These are phyloP conservation scores for Solanum hybrid DNA, from an alignment of 305 asterid genomes.

Conservation along the genomic window DNA sequence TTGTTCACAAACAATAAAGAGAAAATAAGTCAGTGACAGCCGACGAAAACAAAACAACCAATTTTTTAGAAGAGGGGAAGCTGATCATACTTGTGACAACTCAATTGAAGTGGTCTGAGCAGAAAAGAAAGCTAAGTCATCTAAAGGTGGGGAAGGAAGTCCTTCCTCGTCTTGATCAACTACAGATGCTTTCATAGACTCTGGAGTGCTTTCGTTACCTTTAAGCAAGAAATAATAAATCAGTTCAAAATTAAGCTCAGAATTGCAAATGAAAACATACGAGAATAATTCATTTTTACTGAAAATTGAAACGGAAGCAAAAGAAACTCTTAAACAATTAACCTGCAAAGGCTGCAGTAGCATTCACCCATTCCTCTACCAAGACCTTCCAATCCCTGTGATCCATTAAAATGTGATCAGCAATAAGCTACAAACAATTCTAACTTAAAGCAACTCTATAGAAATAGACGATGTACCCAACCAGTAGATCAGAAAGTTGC, in stretches of 20 bases:
- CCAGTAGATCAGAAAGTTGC: not conserved
- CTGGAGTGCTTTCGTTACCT: conserved; percentile 49
- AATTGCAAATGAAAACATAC: not conserved
- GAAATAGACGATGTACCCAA: not conserved
- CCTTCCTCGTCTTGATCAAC: conserved; percentile 73
- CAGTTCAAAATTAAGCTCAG: not conserved
- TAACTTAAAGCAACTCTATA: not conserved
- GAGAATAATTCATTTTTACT: not conserved
- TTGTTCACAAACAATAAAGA: conserved; percentile 12
- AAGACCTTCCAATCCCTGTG: conserved; percentile 72
- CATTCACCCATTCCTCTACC: conserved; percentile 67
- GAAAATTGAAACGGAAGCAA: not conserved
- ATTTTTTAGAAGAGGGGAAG: not conserved
- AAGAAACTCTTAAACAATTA: not conserved
- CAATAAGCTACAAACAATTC: not conserved
- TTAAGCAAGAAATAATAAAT: not conserved
- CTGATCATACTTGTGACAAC: conserved; percentile 54
- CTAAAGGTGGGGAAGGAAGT: conserved; percentile 93
- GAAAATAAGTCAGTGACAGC: conserved; percentile 21
- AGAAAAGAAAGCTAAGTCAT: conserved; percentile 71
- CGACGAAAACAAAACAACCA: not conserved
- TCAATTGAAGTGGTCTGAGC: conserved; percentile 55
- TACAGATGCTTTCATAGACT: conserved; percentile 57
- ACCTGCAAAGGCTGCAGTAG: conserved; percentile 54
- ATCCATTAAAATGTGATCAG: conserved; percentile 11